A percentile compares a stretch with the other conserved stretches of the same genome.
phyloP scores from a whole-genome alignment of 2,329 filamentous ascomycete genomes.

The Fusarium sp. region DNA sequence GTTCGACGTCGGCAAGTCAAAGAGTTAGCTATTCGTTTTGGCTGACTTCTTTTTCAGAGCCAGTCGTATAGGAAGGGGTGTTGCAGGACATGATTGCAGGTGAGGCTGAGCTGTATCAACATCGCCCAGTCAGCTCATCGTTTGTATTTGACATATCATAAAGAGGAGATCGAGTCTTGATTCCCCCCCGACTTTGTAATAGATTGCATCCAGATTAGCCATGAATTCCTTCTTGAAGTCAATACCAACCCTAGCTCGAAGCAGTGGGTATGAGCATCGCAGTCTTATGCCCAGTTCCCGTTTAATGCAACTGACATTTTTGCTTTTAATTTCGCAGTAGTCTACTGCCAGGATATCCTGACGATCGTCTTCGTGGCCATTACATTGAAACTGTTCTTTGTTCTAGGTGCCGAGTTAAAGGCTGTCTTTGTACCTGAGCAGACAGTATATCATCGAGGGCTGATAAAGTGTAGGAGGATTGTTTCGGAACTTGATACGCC shows the following conservation, averaged over 20 bases:
- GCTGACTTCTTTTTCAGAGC: not conserved
- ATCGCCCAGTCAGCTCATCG: not conserved
- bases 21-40: not conserved
- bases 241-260: not conserved
- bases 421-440: not conserved
- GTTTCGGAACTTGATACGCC: constrained; percentile 14
- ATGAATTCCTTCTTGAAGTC: not conserved
- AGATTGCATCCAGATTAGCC: not conserved
- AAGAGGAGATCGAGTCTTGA: not conserved
- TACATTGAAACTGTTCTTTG: not conserved
- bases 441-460: not conserved
- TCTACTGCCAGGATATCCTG: not conserved
- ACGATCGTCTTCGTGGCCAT: not conserved
- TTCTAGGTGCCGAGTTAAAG: not conserved
- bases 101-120: not conserved
- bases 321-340: not conserved
- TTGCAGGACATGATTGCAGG: not conserved
- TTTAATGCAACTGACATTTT: too few relatives aligned
- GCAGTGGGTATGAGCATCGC: not conserved
- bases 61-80: not conserved
- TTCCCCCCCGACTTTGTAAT: not conserved
- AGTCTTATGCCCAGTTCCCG: not conserved
- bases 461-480: not conserved
- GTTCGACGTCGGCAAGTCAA: not conserved
- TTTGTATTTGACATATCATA: not conserved